Conservation (phyloP, 257 asterid species). For the Echites panduratus region DNA sequence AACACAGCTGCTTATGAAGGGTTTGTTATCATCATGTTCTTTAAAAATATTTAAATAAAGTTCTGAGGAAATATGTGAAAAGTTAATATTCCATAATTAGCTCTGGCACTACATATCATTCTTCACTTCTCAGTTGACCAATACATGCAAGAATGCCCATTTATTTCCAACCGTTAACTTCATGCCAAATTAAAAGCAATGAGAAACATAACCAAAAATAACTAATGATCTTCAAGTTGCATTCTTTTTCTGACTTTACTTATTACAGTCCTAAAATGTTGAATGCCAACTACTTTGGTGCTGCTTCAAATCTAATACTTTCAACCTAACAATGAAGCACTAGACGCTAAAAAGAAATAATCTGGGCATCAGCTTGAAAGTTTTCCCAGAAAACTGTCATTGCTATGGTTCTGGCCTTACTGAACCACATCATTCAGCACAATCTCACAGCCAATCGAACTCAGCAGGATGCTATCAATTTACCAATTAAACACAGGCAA, state of each 20-base stretch:
- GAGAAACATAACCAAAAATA: neutral
- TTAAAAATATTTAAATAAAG: neutral
- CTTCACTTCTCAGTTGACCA: neutral
- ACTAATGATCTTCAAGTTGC: neutral
- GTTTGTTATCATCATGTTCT: too few relatives aligned
- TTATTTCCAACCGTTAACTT: neutral
- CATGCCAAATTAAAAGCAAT: neutral
- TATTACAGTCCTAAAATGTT: neutral
- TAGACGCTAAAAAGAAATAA: neutral
- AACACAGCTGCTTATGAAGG: neutral
- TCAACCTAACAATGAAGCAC: neutral
- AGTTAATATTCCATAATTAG: neutral
- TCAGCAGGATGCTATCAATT: neutral
- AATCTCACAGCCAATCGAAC: neutral
- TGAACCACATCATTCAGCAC: neutral
- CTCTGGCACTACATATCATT: too few relatives aligned
- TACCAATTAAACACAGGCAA: neutral
- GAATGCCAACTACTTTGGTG: neutral
- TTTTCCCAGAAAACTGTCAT: neutral
- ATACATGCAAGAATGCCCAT: neutral
- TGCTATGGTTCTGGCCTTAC: neutral
- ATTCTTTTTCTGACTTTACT: neutral
- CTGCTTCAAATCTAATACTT: conserved; percentile 1
- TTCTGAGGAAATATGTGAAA: neutral
- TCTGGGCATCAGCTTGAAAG: neutral